These are phyloP conservation scores for Phialocephala sp. DNA, from an alignment of 2,329 filamentous ascomycete genomes.

Conservation along the genomic window DNA sequence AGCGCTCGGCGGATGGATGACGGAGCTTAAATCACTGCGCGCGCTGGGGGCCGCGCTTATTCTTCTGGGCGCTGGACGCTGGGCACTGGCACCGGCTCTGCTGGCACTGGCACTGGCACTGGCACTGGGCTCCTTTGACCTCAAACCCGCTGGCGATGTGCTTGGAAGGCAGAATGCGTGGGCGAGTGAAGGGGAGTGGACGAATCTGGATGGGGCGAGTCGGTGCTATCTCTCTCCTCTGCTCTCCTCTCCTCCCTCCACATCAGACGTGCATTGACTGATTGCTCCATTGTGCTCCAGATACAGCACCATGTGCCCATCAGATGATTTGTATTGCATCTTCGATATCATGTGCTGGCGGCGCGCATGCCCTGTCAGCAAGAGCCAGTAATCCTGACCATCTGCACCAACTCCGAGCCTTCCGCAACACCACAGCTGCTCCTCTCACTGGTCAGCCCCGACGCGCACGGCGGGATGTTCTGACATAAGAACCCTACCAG, in stretches of 20 bases:
- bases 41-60: conserved; percentile 1
- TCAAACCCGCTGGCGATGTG: neutral
- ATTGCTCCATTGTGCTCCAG: conserved; percentile 6
- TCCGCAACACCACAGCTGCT: neutral
- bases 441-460: conserved; percentile 3
- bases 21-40: neutral
- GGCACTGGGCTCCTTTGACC: neutral
- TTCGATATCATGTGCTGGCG: conserved; percentile 12
- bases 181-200: too few species aligned
- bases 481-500: conserved; percentile 3
- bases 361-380: conserved; percentile 11
- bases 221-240: neutral
- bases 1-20: neutral
- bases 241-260: neutral
- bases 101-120: too few species aligned
- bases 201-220: too few species aligned
- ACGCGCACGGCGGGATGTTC: neutral
- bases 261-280: conserved; percentile 7
- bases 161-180: neutral
- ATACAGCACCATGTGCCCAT: neutral
- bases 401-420: neutral
- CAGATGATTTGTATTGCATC: conserved; percentile 14
- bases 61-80: neutral
- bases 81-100: too few species aligned
- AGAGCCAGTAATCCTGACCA: neutral